phyloP scores from a whole-genome alignment of 164 flowering plant species.

The Liriodendron chinense region DNA sequence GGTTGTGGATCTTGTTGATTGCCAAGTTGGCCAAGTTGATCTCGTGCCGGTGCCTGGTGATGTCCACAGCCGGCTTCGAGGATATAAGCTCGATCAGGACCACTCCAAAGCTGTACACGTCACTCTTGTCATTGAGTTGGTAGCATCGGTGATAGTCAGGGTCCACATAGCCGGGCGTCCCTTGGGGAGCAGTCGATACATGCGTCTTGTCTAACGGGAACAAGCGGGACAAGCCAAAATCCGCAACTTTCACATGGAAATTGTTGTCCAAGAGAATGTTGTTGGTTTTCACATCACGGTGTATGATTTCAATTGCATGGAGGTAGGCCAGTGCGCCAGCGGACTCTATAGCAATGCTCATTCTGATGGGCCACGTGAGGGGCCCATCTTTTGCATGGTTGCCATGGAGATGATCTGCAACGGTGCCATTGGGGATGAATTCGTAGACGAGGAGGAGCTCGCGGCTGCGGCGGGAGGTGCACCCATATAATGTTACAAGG shows the following conservation, averaged over 20 bases:
- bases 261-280: slow-evolving; percentile 70
- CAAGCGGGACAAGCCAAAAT: slow-evolving; percentile 70
- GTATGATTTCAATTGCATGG: slow-evolving; percentile 68
- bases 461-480: slow-evolving; percentile 64
- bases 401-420: slow-evolving; percentile 77
- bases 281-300: slow-evolving; percentile 74
- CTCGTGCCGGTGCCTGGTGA: slow-evolving; percentile 55
- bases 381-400: slow-evolving; percentile 23
- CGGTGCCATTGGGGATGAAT: slow-evolving; percentile 65
- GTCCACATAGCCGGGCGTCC: slow-evolving; percentile 86
- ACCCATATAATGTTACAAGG: slow-evolving; percentile 74
- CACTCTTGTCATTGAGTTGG: slow-evolving; percentile 76
- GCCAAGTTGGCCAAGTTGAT: slow-evolving; percentile 75
- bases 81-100: slow-evolving; percentile 74
- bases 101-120: slow-evolving; percentile 87
- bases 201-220: slow-evolving; percentile 65
- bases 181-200: slow-evolving; percentile 81
- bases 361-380: slow-evolving; percentile 60
- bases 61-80: slow-evolving; percentile 69
- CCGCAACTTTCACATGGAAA: slow-evolving; percentile 72
- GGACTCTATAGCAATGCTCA: slow-evolving; percentile 69
- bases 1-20: slow-evolving; percentile 56
- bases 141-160: slow-evolving; percentile 81
- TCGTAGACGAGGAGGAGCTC: slow-evolving; percentile 84
- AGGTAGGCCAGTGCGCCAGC: slow-evolving; percentile 68